Base-by-base conservation (phyloP, 2,329 filamentous ascomycete genomes). In the Cladophialophora immunda region DNA sequence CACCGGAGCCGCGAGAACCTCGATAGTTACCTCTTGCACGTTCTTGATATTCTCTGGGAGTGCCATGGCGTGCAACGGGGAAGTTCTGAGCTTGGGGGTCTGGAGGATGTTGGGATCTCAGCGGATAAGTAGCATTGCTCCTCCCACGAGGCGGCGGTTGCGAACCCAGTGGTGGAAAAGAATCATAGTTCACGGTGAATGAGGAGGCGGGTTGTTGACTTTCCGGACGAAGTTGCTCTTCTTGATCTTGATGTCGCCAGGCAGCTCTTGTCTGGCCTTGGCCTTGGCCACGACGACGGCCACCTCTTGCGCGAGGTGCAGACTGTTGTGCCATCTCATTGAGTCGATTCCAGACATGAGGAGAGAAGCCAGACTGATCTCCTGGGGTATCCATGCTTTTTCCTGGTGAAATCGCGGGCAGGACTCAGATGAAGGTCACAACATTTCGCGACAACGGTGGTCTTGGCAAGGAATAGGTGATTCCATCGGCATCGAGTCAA, bases 41-140 rank as follows among this genome's bases (percentile, higher is more conserved):
- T 19, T 70, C 68, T 45, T 70, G 68, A 58, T 66, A 70, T 45
- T 70, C 65, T n/a, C 68, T 55, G 9, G 68, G 62, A 34, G 68
- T 61, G n/a, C 55, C 62, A 52, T 64, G 65, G 11, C 57, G 62
- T 3, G 25, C 8, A 56, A 55, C 34, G n/a, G 64, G 25, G 50
- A 58, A 64, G 5, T 55, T 22, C 13, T 54, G 62, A 30, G 32
- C 22, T 47, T 61, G 58, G 47, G 50, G 22, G 29, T 38, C 56
- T 25, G 30, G 58, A 19, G 60, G 62, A 47, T 41, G 52, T 17
- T 59, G 58, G 17, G 38, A 17, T 32, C 19, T 30, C 13, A 7
- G 13, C 11, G 27, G 25, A 34, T 22, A 7, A 36, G 65, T 25
- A 50, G 38, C 36, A 25, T 19, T 6, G 11, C 52, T 58, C 32